phyloP scores from a whole-genome alignment of 164 flowering plant species.

The Taxillus chinensis region DNA sequence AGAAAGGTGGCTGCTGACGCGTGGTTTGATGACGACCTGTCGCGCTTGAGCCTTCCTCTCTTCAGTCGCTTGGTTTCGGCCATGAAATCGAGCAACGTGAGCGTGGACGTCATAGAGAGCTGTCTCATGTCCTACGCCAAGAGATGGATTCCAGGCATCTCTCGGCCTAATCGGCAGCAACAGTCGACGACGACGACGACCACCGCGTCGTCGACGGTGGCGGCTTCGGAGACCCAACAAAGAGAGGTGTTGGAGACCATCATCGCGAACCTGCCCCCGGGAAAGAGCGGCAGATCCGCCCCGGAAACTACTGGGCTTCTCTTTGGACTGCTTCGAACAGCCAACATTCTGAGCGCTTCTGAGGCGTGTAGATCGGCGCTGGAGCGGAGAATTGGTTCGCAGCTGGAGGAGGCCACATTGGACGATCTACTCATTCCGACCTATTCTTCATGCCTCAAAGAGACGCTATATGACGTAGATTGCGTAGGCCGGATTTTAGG shows the following conservation, averaged over 20 bases:
- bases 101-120: slow-evolving; percentile 45
- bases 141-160: slow-evolving; percentile 56
- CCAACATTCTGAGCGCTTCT: slow-evolving; percentile 57
- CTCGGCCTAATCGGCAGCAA: slow-evolving; percentile 41
- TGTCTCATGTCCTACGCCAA: slow-evolving; percentile 60
- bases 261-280: slow-evolving; percentile 41
- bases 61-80: slow-evolving; percentile 48
- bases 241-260: slow-evolving; percentile 56
- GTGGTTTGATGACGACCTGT: slow-evolving; percentile 66
- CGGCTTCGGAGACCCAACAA: slow-evolving; percentile 54
- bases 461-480: slow-evolving; percentile 74
- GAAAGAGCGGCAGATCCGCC: slow-evolving; percentile 29
- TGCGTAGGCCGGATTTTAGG: slow-evolving; percentile 63
- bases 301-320: slow-evolving; percentile 32
- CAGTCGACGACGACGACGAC: slow-evolving; percentile 10
- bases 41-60: slow-evolving; percentile 29
- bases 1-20: slow-evolving; percentile 14
- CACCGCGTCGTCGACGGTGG: slow-evolving; percentile 4
- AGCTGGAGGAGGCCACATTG: slow-evolving; percentile 62
- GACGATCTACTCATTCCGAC: slow-evolving; percentile 81
- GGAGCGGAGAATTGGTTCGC: slow-evolving; percentile 64
- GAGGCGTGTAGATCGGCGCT: slow-evolving; percentile 29
- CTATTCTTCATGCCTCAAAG: slow-evolving; percentile 60
- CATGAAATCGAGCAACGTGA: slow-evolving; percentile 41
- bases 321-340: slow-evolving; percentile 63